Evolutionary conservation across 495 filamentous ascomycete genomes (phyloP).

Genomic region (Aspergillus mulundensis): DNA sequence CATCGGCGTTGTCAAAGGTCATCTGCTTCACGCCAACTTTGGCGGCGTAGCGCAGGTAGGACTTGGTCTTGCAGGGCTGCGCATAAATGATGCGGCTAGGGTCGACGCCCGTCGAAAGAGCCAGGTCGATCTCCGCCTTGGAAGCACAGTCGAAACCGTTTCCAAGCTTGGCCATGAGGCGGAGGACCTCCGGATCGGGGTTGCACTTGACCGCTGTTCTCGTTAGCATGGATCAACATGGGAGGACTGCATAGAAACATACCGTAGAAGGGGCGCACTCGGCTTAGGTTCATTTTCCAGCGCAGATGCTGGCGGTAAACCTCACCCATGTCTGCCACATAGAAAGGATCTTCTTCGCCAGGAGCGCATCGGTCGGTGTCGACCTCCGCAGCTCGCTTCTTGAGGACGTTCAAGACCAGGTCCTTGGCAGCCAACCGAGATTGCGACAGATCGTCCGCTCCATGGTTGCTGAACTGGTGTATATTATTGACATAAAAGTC

Average conservation of each 20-base stretch:
- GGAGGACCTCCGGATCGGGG: slow-evolving; percentile 83
- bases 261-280: slow-evolving; percentile 98
- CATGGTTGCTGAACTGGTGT: slow-evolving; percentile 32
- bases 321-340: slow-evolving; percentile 96
- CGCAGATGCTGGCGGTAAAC: slow-evolving; percentile 97
- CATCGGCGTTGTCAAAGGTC: slow-evolving; percentile 98
- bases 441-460: slow-evolving; percentile 41
- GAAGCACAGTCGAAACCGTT: slow-evolving; percentile 98
- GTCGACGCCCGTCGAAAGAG: slow-evolving; percentile 78
- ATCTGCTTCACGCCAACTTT: slow-evolving; percentile 88
- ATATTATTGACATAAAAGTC: slow-evolving; percentile 25
- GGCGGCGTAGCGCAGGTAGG: slow-evolving; percentile 85
- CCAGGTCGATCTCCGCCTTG: slow-evolving; percentile 90
- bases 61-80: slow-evolving; percentile 98
- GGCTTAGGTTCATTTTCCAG: slow-evolving; percentile 91
- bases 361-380: slow-evolving; percentile 80
- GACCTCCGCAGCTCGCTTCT: slow-evolving; percentile 73
- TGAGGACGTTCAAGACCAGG: slow-evolving; percentile 74
- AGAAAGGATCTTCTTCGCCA: slow-evolving; percentile 95
- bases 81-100: slow-evolving; percentile 96
- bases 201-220: slow-evolving; percentile 92
- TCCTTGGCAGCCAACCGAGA: slow-evolving; percentile 47
- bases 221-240: neutral
- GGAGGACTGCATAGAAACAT: slow-evolving; percentile 26
- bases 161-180: slow-evolving; percentile 79